Percentiles rank a stretch among this genome's conserved stretches.
phyloP scores from a whole-genome alignment of 805 yeast genomes.

The Wickerhamiella kurtzmanii region DNA sequence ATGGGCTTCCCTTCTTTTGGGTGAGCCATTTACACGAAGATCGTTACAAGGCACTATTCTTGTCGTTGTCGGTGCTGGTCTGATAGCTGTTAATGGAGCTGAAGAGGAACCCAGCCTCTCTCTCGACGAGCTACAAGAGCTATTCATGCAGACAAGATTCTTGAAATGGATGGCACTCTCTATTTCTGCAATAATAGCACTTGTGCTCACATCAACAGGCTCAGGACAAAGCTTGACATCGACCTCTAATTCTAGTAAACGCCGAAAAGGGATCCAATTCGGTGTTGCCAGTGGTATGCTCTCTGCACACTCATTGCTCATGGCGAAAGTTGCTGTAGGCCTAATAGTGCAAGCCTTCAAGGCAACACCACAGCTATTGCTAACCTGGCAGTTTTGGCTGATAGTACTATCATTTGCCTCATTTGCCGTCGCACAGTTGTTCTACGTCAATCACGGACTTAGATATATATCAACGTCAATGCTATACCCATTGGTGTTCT shows the following conservation, averaged over 20 bases:
- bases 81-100: slow-evolving; percentile 63
- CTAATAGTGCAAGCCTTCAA: slow-evolving; percentile 37
- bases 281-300: slow-evolving; percentile 64
- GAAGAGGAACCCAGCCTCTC: slow-evolving; percentile 40
- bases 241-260: background rate
- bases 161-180: slow-evolving; percentile 41
- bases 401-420: slow-evolving; percentile 33
- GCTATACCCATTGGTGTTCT: slow-evolving; percentile 72
- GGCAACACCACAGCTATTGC: slow-evolving; percentile 27
- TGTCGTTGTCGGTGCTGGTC: slow-evolving; percentile 59
- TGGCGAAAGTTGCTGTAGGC: slow-evolving; percentile 77
- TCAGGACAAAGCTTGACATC: background rate
- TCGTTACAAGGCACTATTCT: slow-evolving; percentile 53
- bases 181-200: slow-evolving; percentile 20
- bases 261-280: slow-evolving; percentile 25
- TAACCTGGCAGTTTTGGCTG: slow-evolving; percentile 33
- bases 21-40: slow-evolving; percentile 49
- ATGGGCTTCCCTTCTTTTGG: slow-evolving; percentile 51
- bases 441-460: slow-evolving; percentile 61
- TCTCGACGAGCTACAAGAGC: slow-evolving; percentile 34
- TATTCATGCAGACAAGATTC: slow-evolving; percentile 35
- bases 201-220: slow-evolving; percentile 7
- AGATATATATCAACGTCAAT: slow-evolving; percentile 58
- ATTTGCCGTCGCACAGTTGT: slow-evolving; percentile 59
- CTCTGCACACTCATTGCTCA: slow-evolving; percentile 71